Base-by-base conservation (phyloP, 202 grass and related monocot genomes). In the Panicum virgatum region DNA sequence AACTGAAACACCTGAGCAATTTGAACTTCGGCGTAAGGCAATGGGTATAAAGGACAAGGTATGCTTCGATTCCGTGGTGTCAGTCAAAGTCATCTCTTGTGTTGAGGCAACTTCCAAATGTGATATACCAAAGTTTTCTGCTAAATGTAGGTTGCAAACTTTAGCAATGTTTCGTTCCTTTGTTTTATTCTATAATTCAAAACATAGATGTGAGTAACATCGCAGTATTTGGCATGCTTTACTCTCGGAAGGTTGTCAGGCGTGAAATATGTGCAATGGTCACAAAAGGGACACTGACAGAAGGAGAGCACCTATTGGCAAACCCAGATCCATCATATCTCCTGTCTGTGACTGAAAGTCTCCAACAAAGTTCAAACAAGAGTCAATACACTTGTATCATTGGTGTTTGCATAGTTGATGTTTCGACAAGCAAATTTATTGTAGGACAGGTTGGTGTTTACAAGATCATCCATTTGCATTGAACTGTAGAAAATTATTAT, bases 1-100 rank as follows among this genome's bases (percentile, higher is more conserved):
- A 60, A 98, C 92, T 19, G 95, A 98, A 85, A 98, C 95, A 27
- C 95, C 95, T 5, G 88, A 90, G 6, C 95, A 95, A 82, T 92
- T 98, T 84, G 92, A 93, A 37, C 69, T 93, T 80, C 92, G 95
- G 19, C 92, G 95, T 20, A 98, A 93, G 79, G 82, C 88, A 79
- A 90, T 76, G 84, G 95, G 95, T 45, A 82, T 88, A 76, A 98
- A 98, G 89, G 95, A 98, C 73, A 98, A 98, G 92, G 95, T 98
- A 84, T 81, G 76, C 44, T 59, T 67, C 51, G 30, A 69, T 78
- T 36, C 38, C 66, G 59, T 75, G 62, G 63, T 72, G 18, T 80
- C 26, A 44, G 54, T 62, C 2, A 54, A 69, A 72, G 45, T 74
- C 50, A 48, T 56, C 19, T 30, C 6, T 69, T 80, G 48, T 69